Percentiles rank a stretch among this genome's conserved stretches.
Conservation (phyloP, 495 filamentous ascomycete genomes). For the Daldinia decipiens region DNA sequence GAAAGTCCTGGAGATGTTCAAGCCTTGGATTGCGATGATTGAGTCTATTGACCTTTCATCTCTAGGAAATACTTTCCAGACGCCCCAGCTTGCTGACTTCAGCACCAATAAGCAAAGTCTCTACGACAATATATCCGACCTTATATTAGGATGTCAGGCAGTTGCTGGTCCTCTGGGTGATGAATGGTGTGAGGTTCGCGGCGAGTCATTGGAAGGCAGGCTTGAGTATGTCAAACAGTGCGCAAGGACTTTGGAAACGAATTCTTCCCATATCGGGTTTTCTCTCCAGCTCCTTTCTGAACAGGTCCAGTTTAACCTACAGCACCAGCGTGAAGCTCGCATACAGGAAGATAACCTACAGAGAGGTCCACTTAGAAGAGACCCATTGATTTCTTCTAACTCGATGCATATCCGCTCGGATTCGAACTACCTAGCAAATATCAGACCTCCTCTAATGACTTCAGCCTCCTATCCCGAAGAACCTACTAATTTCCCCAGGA, state of each 20-base stretch:
- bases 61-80: constrained; percentile 78
- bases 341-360: constrained; percentile 53
- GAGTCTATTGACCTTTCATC: constrained; percentile 88
- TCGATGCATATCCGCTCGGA: constrained; percentile 59
- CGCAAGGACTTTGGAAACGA: constrained; percentile 82
- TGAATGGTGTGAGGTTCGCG: constrained; percentile 93
- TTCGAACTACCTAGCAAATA: constrained; percentile 52
- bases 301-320: constrained; percentile 66
- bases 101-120: constrained; percentile 87
- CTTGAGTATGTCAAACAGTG: constrained; percentile 79
- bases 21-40: constrained; percentile 84
- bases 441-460: constrained; percentile 57
- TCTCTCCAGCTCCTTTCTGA: constrained; percentile 88
- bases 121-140: constrained; percentile 91
- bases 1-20: constrained; percentile 84
- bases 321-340: constrained; percentile 53
- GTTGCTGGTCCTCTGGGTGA: constrained; percentile 90
- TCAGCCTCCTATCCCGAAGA: constrained; percentile 76
- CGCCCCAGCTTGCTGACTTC: constrained; percentile 87
- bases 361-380: constrained; percentile 55
- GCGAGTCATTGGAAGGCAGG: constrained; percentile 89
- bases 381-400: constrained; percentile 56
- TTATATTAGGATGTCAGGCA: constrained; percentile 85
- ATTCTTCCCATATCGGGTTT: constrained; percentile 86
- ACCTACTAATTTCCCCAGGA: constrained; percentile 67